phyloP scores from a whole-genome alignment of 1,139 yeast species.

The Protomyces macrosporus region DNA sequence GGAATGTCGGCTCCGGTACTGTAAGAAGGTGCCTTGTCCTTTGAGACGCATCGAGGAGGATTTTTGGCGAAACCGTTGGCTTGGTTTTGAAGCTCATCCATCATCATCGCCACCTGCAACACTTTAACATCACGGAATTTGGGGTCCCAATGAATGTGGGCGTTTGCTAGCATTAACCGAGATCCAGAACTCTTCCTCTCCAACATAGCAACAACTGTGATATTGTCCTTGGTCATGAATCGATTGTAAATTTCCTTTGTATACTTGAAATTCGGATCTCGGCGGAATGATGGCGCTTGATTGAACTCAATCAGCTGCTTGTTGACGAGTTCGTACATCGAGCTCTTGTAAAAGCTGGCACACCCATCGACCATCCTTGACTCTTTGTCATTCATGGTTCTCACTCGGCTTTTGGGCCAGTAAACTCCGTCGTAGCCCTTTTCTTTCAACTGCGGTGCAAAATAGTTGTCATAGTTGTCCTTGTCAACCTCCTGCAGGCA shows the following conservation, averaged over 20 bases:
- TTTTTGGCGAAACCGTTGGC: slow-evolving; percentile 43
- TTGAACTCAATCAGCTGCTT: slow-evolving; percentile 79
- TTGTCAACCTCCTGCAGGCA: slow-evolving; percentile 96
- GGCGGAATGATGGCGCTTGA: slow-evolving; percentile 55
- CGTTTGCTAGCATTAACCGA: slow-evolving; percentile 69
- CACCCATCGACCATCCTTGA: slow-evolving; percentile 95
- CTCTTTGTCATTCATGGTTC: slow-evolving; percentile 78
- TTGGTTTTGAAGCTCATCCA: slow-evolving; percentile 71
- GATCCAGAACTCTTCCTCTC: slow-evolving; percentile 71
- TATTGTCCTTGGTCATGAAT: slow-evolving; percentile 91
- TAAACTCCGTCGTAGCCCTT: slow-evolving; percentile 77
- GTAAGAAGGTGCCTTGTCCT: slow-evolving; percentile 38
- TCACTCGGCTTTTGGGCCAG: slow-evolving; percentile 84
- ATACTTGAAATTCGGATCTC: slow-evolving; percentile 81
- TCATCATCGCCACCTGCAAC: slow-evolving; percentile 83
- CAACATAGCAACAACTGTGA: slow-evolving; percentile 74
- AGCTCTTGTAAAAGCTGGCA: slow-evolving; percentile 75
- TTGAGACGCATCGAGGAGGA: slow-evolving; percentile 26
- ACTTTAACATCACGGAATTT: slow-evolving; percentile 93
- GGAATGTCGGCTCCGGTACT: slow-evolving; percentile 65
- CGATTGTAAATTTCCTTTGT: slow-evolving; percentile 93
- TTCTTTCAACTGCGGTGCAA: slow-evolving; percentile 69
- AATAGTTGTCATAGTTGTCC: slow-evolving; percentile 73
- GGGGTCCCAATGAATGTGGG: slow-evolving; percentile 99
- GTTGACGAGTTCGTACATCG: slow-evolving; percentile 64